phyloP scores from a whole-genome alignment of 306 rosid genomes.

The Geum urbanum region DNA sequence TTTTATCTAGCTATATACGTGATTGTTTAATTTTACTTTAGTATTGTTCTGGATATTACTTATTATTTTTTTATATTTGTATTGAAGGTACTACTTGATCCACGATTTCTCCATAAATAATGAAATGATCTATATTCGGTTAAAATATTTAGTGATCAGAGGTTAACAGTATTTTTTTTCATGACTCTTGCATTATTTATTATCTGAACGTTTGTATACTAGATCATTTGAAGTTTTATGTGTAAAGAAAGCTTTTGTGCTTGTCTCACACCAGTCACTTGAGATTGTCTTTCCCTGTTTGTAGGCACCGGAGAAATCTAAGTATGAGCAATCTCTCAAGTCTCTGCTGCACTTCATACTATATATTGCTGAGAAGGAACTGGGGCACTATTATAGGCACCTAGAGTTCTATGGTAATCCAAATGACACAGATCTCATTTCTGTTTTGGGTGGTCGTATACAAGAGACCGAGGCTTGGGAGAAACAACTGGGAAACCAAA shows the following conservation, averaged over 20 bases:
- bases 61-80: too few species aligned
- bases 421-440: conserved; percentile 53
- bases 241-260: neutral
- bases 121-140: neutral
- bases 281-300: conserved; percentile 5
- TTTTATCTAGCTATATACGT: too few species aligned
- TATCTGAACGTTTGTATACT: neutral
- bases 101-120: neutral
- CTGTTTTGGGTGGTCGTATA: conserved; percentile 49
- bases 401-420: conserved; percentile 78
- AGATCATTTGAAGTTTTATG: neutral
- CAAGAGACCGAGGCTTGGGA: conserved; percentile 25
- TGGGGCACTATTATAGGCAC: conserved; percentile 81
- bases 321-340: conserved; percentile 87
- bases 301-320: conserved; percentile 92
- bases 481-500: conserved; percentile 25
- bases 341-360: conserved; percentile 75
- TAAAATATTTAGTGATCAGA: neutral
- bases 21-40: too few species aligned
- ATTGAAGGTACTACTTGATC: neutral
- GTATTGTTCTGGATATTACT: too few species aligned
- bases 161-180: neutral
- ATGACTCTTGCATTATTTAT: neutral
- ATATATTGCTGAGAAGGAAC: conserved; percentile 75
- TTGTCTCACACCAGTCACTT: neutral